These are phyloP conservation scores for Vitis rupestris DNA, from an alignment of 164 flowering plant species.

Conservation along the genomic window DNA sequence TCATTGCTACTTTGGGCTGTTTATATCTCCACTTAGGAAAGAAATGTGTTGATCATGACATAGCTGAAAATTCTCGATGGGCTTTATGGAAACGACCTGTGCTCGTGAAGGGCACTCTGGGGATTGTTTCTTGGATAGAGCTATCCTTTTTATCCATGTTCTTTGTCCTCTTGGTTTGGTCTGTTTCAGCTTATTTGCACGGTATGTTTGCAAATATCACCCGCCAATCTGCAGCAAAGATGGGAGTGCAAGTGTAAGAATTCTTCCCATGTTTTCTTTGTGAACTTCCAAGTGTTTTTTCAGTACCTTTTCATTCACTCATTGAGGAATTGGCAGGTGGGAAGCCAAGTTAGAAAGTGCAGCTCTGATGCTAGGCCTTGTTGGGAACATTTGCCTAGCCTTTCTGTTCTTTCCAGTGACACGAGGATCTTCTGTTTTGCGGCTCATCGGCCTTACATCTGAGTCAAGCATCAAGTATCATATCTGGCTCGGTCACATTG, in stretches of 20 bases:
- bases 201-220: conserved; percentile 28
- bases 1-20: conserved; percentile 17
- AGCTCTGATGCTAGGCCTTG: conserved; percentile 47
- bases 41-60: not conserved
- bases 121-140: conserved; percentile 56
- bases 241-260: conserved; percentile 37
- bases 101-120: conserved; percentile 60
- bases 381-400: conserved; percentile 65
- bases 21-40: conserved; percentile 18
- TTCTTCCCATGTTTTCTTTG: not conserved
- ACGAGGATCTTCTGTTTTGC: conserved; percentile 69
- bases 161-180: conserved; percentile 56
- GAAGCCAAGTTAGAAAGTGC: conserved; percentile 37
- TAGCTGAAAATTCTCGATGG: not conserved
- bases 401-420: conserved; percentile 80
- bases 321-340: conserved; percentile 46
- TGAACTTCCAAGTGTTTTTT: not conserved
- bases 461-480: conserved; percentile 75
- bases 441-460: conserved; percentile 62
- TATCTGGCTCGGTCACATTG: conserved; percentile 81
- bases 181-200: conserved; percentile 29
- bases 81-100: conserved; percentile 41
- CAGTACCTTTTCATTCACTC: too few species aligned
- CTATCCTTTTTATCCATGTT: conserved; percentile 52
- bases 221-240: conserved; percentile 10